Percentiles rank a stretch among this genome's conserved stretches.
These are phyloP conservation scores for Hymenoscyphus albidus DNA, from an alignment of 2,329 filamentous ascomycete species.

Conservation along the genomic window DNA sequence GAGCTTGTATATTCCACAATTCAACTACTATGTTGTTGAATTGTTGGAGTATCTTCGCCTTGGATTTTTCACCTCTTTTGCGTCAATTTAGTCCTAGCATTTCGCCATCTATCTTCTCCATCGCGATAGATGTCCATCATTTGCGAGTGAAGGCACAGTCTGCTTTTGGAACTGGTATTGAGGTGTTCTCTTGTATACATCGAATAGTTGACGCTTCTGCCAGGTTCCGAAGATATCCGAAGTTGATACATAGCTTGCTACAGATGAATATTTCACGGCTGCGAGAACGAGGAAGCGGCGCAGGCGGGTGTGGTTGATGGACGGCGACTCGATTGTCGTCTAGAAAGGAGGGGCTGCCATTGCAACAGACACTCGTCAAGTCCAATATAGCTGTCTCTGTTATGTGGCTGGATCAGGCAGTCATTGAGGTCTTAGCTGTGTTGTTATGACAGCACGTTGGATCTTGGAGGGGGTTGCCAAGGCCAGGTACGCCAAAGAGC, in stretches of 20 bases:
- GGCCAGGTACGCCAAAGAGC: too few relatives aligned
- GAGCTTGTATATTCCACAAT: slow-evolving; percentile 30
- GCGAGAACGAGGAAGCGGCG: slow-evolving; percentile 19
- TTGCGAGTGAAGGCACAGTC: slow-evolving; percentile 36
- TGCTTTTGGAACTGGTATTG: slow-evolving; percentile 39
- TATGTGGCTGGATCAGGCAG: too few relatives aligned
- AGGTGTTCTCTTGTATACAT: slow-evolving; percentile 38
- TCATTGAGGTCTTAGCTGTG: too few relatives aligned
- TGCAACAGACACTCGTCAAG: not conserved
- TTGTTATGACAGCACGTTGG: too few relatives aligned
- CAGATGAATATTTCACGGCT: slow-evolving; percentile 18
- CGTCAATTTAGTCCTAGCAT: slow-evolving; percentile 36
- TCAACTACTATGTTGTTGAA: slow-evolving; percentile 31
- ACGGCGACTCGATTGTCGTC: not conserved
- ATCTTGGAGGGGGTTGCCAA: too few relatives aligned
- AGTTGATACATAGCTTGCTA: slow-evolving; percentile 21
- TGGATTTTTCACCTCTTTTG: slow-evolving; percentile 32
- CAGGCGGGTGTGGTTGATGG: slow-evolving; percentile 20
- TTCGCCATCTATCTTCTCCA: slow-evolving; percentile 39
- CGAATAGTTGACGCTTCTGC: slow-evolving; percentile 32
- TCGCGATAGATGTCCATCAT: slow-evolving; percentile 38
- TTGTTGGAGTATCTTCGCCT: slow-evolving; percentile 37
- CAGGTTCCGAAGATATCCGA: slow-evolving; percentile 17
- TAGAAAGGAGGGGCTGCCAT: not conserved
- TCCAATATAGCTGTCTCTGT: too few relatives aligned